phyloP scores from a whole-genome alignment of 305 asterid species.

The Plantago rigida region DNA sequence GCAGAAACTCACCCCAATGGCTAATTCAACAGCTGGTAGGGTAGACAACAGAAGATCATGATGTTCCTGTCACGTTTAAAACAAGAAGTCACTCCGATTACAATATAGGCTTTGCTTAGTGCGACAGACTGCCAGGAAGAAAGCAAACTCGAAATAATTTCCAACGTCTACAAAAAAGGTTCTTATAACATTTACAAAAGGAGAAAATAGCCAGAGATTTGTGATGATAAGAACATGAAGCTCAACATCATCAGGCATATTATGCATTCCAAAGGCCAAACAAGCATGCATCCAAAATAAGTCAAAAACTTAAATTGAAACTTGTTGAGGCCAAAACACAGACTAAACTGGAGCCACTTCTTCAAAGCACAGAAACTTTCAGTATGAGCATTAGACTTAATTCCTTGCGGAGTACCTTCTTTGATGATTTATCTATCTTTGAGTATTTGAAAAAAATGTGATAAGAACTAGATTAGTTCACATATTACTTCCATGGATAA shows the following conservation, averaged over 20 bases:
- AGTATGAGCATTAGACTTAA: neutral
- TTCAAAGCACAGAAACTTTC: constrained; percentile 7
- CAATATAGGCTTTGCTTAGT: constrained; percentile 10
- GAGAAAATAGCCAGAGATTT: constrained; percentile 13
- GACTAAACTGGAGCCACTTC: constrained; percentile 2
- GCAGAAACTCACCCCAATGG: constrained; percentile 70
- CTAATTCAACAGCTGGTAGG: constrained; percentile 75
- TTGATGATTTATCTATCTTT: neutral
- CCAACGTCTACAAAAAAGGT: constrained; percentile 23
- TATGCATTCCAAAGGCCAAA: constrained; percentile 18
- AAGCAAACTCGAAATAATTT: constrained; percentile 10
- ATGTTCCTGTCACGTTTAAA: constrained; percentile 64
- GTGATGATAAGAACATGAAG: constrained; percentile 15
- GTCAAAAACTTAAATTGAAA: constrained; percentile 15
- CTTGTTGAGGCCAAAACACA: constrained; percentile 12
- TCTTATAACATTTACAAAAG: neutral
- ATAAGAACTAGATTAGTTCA: neutral
- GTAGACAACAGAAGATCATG: constrained; percentile 80
- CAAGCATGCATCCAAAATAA: constrained; percentile 20
- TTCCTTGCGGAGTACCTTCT: constrained; percentile 1
- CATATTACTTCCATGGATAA: neutral
- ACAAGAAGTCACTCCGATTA: constrained; percentile 22
- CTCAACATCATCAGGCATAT: constrained; percentile 17
- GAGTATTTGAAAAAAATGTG: neutral
- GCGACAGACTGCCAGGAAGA: constrained; percentile 20